phyloP scores from a whole-genome alignment of 768 basidiomycete species.

The Mycena alexandri region DNA sequence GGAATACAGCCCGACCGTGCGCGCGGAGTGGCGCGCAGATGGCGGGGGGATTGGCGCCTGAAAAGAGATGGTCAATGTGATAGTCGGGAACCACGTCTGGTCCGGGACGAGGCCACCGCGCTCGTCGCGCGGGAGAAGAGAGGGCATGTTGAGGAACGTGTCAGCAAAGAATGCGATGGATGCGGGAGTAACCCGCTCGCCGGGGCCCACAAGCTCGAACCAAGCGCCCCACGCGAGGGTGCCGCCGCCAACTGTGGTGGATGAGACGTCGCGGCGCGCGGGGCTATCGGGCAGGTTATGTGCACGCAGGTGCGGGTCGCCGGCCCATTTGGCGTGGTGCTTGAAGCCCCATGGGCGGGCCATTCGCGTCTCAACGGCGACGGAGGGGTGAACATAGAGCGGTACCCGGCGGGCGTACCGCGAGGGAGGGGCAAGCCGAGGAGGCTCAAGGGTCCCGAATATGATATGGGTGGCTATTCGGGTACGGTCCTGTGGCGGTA shows the following conservation, averaged over 20 bases:
- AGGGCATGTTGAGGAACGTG: conserved; percentile 59
- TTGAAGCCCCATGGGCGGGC: conserved; percentile 51
- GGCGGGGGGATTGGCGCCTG: conserved; percentile 67
- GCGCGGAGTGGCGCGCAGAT: conserved; percentile 54
- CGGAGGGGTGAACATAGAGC: conserved; percentile 65
- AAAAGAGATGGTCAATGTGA: conserved; percentile 73
- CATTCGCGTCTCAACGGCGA: conserved; percentile 43
- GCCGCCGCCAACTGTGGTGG: conserved; percentile 61
- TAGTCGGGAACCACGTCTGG: conserved; percentile 68
- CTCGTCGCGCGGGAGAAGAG: conserved; percentile 61
- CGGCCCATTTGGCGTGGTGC: conserved; percentile 50
- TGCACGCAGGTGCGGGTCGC: conserved; percentile 55
- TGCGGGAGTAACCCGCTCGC: conserved; percentile 60
- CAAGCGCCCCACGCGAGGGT: conserved; percentile 72
- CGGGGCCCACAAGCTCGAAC: conserved; percentile 59
- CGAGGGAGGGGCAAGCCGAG: conserved; percentile 61
- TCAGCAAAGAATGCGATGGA: conserved; percentile 71
- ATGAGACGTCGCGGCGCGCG: conserved; percentile 48
- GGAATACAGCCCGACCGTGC: conserved; percentile 71
- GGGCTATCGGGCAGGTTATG: conserved; percentile 55
- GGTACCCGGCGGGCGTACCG: conserved; percentile 72
- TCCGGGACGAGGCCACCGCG: conserved; percentile 49
- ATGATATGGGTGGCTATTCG: conserved; percentile 68
- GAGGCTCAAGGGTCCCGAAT: conserved; percentile 59
- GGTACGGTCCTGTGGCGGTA: conserved; percentile 52